Evolutionary conservation across 1,139 yeast genomes (phyloP).

Genomic region (Candida albicans): DNA sequence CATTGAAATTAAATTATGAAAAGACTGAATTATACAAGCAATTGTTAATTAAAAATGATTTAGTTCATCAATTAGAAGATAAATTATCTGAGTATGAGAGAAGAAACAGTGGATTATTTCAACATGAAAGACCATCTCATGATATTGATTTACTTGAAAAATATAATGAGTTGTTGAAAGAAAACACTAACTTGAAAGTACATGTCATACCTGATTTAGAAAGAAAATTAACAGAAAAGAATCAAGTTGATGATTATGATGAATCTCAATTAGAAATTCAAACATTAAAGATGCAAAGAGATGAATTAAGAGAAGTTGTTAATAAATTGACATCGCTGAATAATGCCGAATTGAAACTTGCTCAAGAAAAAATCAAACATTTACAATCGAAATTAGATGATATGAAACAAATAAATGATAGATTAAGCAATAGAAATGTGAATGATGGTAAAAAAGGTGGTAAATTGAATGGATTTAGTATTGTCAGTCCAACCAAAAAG

Average conservation of each 20-base stretch:
- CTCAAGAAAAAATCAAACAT: slow-evolving; percentile 43
- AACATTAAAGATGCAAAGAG: slow-evolving; percentile 51
- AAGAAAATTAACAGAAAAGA: slow-evolving; percentile 16
- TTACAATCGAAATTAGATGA: slow-evolving; percentile 43
- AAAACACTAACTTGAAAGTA: slow-evolving; percentile 45
- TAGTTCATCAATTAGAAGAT: slow-evolving; percentile 44
- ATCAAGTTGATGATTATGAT: slow-evolving; percentile 15
- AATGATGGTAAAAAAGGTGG: slow-evolving; percentile 26
- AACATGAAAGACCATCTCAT: neutral
- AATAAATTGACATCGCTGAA: slow-evolving; percentile 38
- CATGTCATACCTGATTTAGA: slow-evolving; percentile 45
- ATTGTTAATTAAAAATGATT: slow-evolving; percentile 48
- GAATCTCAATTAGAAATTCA: slow-evolving; percentile 20
- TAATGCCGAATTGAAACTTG: slow-evolving; percentile 35
- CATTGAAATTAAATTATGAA: slow-evolving; percentile 57
- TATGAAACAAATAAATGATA: slow-evolving; percentile 35
- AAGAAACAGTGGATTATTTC: neutral
- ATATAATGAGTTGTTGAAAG: slow-evolving; percentile 39
- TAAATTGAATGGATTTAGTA: slow-evolving; percentile 42
- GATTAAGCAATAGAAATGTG: slow-evolving; percentile 24
- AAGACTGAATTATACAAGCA: slow-evolving; percentile 53
- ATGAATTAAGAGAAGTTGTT: slow-evolving; percentile 58
- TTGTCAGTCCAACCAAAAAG: slow-evolving; percentile 40
- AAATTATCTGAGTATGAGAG: slow-evolving; percentile 35
- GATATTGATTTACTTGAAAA: slow-evolving; percentile 32